Evolutionary conservation across 2,329 filamentous ascomycete genomes (phyloP), one percentile per base, ranked within the genome.

Genomic region (Mycosphaerella sp.): DNA sequence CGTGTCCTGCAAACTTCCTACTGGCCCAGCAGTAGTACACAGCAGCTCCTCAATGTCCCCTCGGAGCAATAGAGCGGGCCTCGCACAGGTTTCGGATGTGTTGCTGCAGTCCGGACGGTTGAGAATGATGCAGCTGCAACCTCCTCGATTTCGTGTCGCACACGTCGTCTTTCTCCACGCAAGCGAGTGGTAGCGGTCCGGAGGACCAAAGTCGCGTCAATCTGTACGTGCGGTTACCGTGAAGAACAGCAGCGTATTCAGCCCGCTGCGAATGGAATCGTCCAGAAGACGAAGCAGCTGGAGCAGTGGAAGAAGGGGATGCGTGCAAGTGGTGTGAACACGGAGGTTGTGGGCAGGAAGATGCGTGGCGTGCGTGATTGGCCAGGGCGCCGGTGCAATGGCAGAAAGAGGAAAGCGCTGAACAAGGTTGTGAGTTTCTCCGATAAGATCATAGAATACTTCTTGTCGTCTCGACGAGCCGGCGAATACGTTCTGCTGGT

Each of bases 111-210:
- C 34, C 48, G 31, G 40, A 31, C 39, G 38, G 47, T 42, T 40
- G 39, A 50, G 48, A 26, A 38, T 10, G 31, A 45, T 43, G 48
- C 41, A 41, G 48, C 48, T 51, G 40, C 40, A 41, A 21, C n/a
- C 32, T 40, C 14, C 29, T n/a, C 32, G 14, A 31, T 44, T 23
- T 43, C 29, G 29, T 44, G 41, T 51, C 40, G 42, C 17, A 43
- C 38, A 26, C 31, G 14, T 32, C 21, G 3, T 10, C 38, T 12
- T 26, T 26, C 17, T 21, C 21, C 21, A 4, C 42, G 11, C 29
- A 51, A 51, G 48, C 48, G 48, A 51, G 48, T 44, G 48, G 31
- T 44, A 51, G 48, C 48, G 48, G 48, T 45, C 48, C 48, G 12
- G 41, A 45, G 48, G 26, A 51, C 48, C 48, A 44, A 44, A 12